These are phyloP conservation scores for Coemansia sp. DNA, from an alignment of 192 early-diverging fungal species.

Conservation along the genomic window DNA sequence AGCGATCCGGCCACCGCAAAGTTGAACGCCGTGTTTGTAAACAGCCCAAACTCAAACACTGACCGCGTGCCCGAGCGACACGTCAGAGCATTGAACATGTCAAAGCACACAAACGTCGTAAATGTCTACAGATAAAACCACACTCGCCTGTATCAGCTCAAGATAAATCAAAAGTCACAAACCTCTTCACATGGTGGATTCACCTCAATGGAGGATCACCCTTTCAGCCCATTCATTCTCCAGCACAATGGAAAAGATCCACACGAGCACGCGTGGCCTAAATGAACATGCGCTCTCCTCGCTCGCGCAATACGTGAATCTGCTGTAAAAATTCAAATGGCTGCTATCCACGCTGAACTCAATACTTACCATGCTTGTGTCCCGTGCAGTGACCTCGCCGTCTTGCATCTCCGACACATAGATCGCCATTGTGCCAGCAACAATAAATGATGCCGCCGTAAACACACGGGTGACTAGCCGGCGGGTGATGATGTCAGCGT, in stretches of 20 bases:
- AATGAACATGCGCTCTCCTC: no score
- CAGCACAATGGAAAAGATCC: background rate
- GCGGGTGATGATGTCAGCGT: conserved; percentile 77
- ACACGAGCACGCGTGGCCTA: no score
- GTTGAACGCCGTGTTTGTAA: conserved; percentile 88
- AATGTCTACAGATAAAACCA: conserved; percentile 67
- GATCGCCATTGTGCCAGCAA: conserved; percentile 79
- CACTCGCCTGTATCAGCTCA: no score
- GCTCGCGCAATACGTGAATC: no score
- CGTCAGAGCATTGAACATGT: conserved; percentile 91
- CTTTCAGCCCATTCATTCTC: no score
- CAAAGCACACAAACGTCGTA: conserved; percentile 93
- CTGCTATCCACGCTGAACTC: background rate
- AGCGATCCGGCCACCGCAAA: conserved; percentile 76
- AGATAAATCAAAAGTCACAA: no score
- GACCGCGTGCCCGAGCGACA: conserved; percentile 87
- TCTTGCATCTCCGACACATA: conserved; percentile 77
- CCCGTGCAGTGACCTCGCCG: conserved; percentile 65
- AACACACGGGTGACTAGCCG: conserved; percentile 71
- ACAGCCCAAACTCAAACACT: conserved; percentile 74
- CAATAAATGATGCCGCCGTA: conserved; percentile 76
- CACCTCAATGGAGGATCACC: no score
- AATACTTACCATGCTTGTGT: conserved; percentile 83
- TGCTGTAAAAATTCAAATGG: no score
- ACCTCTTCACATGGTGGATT: no score